Base-by-base conservation (phyloP, 768 basidiomycete species). In the Leccinellum albellum region DNA sequence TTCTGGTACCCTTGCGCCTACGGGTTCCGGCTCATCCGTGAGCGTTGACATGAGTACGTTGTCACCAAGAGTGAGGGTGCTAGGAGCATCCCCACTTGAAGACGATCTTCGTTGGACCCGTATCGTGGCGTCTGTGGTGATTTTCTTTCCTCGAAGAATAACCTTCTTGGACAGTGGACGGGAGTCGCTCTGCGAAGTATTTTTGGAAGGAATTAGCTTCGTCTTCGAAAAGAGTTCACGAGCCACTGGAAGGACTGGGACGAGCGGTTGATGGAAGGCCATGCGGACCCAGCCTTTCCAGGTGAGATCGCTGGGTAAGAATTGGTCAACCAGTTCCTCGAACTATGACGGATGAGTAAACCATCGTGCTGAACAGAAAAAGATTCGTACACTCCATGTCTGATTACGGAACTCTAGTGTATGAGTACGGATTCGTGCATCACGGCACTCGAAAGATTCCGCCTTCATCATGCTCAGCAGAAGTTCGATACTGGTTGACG, bases 261-360 rank as follows among this genome's bases (percentile, higher is more conserved):
- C 77, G 13, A 91, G 75, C 23, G 88, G 88, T 64, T 91, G 89
- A 55, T 89, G 84, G 72, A 90, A 87, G 14, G 86, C 89, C 79
- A 91, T 88, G 64, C 87, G 88, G 32, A 90, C 80, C 89, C 89
- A 91, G 15, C 88, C 88, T 67, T 80, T 82, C 88, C 88, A 90
- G 48, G 81, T 85, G 71, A 83, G 84, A 63, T 88, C 83, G 3
- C 86, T 87, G 4, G 89, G 89, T 56, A 90, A 84, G 66, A 90
- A 91, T 62, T 90, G 86, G 62, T 87, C 84, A 14, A 88, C 86
- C 46, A 91, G 63, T 59, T 90, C 88, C 70, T 91, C 89, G 59
- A 91, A 89, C 89, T 91, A 60, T 48, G 50, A 17, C 20, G 9
- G 31, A 33, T 50, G 47, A 13, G 33, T 57, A 24, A 59, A 45